phyloP scores from a whole-genome alignment of 2,329 filamentous ascomycete genomes.

The Escovopsis sp. region DNA sequence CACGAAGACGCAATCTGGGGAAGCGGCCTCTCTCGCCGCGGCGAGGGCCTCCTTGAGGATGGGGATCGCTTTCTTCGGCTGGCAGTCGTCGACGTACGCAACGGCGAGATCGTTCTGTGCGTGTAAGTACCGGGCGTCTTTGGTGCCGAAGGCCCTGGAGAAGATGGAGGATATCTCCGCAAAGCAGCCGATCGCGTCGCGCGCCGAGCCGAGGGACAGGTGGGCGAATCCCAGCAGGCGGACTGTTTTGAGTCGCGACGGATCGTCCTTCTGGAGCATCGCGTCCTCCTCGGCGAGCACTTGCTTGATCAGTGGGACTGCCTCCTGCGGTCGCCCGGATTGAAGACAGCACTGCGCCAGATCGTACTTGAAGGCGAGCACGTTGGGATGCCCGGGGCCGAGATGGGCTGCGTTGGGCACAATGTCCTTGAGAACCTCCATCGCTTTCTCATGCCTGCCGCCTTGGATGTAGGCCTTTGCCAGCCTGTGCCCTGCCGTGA shows the following conservation, averaged over 20 bases:
- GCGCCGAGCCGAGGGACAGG: background rate
- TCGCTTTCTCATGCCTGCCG: background rate
- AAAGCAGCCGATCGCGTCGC: too few relatives aligned
- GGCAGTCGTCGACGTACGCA: background rate
- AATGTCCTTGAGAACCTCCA: background rate
- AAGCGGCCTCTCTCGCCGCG: background rate
- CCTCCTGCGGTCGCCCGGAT: background rate
- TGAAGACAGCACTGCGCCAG: slow-evolving; percentile 2
- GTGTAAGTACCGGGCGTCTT: background rate
- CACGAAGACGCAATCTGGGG: background rate
- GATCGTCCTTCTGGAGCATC: background rate
- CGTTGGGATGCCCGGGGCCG: background rate
- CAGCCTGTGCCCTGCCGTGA: too few relatives aligned
- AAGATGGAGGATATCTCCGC: too few relatives aligned
- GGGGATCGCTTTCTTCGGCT: slow-evolving; percentile 3
- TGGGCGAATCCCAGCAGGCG: background rate
- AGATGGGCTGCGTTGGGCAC: background rate
- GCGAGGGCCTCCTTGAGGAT: slow-evolving; percentile 1
- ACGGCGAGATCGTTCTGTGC: background rate
- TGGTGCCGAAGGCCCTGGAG: too few relatives aligned
- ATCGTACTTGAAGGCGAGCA: slow-evolving; percentile 1
- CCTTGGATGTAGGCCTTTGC: too few relatives aligned
- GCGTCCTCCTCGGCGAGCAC: background rate
- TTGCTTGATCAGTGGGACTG: background rate
- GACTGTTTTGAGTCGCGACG: background rate